Percentiles rank a stretch among this genome's conserved stretches.
These are phyloP conservation scores for Chalciporus sp. DNA, from an alignment of 1,284 basidiomycete genomes.

Conservation along the genomic window DNA sequence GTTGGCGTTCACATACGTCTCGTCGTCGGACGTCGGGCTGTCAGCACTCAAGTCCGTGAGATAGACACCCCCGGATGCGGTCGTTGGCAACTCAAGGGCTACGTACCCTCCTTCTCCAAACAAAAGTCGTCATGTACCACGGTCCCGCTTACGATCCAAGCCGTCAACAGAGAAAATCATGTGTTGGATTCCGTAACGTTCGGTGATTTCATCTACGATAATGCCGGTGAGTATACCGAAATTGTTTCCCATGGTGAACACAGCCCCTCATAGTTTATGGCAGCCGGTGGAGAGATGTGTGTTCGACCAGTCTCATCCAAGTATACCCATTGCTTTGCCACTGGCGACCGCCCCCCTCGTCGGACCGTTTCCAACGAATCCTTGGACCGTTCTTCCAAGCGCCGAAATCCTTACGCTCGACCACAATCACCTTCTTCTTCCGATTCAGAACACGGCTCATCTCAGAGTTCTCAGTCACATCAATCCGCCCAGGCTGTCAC, in stretches of 20 bases:
- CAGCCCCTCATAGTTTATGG: neutral
- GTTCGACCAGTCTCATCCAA: neutral
- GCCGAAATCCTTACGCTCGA: conserved; percentile 34
- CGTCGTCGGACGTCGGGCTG: conserved; percentile 61
- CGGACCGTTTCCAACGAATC: conserved; percentile 11
- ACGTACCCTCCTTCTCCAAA: conserved; percentile 48
- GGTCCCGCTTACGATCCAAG: conserved; percentile 63
- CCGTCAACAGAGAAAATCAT: conserved; percentile 52
- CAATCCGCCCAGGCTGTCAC: conserved; percentile 7
- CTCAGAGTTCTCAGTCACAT: conserved; percentile 14
- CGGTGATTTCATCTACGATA: conserved; percentile 71
- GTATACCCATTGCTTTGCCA: conserved; percentile 1
- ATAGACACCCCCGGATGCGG: conserved; percentile 45
- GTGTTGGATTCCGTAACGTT: conserved; percentile 66
- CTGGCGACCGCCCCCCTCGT: conserved; percentile 1
- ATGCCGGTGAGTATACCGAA: conserved; percentile 41
- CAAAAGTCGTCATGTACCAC: conserved; percentile 36
- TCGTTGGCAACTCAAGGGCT: conserved; percentile 62
- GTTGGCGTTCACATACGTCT: conserved; percentile 63
- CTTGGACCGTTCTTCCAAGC: conserved; percentile 24
- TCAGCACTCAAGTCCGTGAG: conserved; percentile 59
- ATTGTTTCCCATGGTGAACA: neutral
- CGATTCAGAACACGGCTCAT: conserved; percentile 28
- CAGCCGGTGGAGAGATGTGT: conserved; percentile 6
- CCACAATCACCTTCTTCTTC: conserved; percentile 34